Base-by-base conservation (phyloP, 306 rosid species). In the Vigna trinervia region DNA sequence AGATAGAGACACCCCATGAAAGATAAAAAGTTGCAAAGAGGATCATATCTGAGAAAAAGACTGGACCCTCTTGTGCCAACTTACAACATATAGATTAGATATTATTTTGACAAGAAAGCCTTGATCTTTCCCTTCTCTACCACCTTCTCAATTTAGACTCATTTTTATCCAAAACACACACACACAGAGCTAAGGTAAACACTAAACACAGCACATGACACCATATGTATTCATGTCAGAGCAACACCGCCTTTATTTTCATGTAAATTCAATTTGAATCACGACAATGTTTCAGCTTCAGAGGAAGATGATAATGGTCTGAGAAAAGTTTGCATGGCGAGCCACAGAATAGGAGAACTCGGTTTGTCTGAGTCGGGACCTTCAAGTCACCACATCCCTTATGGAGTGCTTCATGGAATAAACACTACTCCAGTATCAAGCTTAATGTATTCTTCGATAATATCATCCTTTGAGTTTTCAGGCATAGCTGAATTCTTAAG, bases 281-380 rank as follows among this genome's bases (percentile, higher is more conserved):
- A 12, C 13, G 2, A 43, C 57, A 68, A 5, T 36, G 66, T 68
- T 68, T 46, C 38, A 14, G 22, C 62, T 84, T 82, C 81, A 71
- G 78, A 81, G 79, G 81, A 71, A 79, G 65, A 87, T 73, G 85
- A 83, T 75, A 81, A 86, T 84, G 82, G 80, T 81, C 84, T 91
- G 53, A 47, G 61, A 59, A 79, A 51, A 70, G 70, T 32, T 62
- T 88, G 89, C 93, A 94, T 92, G 98, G 93, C 86, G 61, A 90
- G 87, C 62, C 88, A 91, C 68, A 83, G 96, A 84, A 78, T 91
- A 36, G 90, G 89, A 82, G 91, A 84, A 41, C 82, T 83, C 71
- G 90, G 89, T 84, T 83, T 92, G 30, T 86, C 97, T 28, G 91
- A 90, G 57, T 81, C 94, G 30, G 96, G 85, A 32, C 96, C 92